phyloP scores from a whole-genome alignment of 306 rosid species.

The Aeschynomene evenia region DNA sequence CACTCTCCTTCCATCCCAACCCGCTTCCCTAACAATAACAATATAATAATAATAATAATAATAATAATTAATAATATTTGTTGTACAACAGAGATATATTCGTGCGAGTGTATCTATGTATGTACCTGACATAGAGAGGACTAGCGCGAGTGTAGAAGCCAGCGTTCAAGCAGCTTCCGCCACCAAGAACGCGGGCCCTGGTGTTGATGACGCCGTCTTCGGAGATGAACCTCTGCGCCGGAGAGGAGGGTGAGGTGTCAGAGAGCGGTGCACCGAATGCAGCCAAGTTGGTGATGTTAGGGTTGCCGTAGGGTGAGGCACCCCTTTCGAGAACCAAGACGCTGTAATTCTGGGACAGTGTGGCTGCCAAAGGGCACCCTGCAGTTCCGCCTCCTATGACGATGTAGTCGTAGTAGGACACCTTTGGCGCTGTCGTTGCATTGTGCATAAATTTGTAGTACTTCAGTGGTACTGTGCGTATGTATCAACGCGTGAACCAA shows the following conservation, averaged over 20 bases:
- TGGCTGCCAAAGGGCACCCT: constrained; percentile 86
- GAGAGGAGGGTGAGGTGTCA: constrained; percentile 62
- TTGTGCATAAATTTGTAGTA: constrained; percentile 51
- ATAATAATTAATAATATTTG: no score
- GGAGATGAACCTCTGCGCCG: constrained; percentile 76
- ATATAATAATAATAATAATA: no score
- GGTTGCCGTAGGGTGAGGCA: constrained; percentile 73
- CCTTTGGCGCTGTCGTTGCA: constrained; percentile 50
- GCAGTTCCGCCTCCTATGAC: constrained; percentile 83
- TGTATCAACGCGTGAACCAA: not conserved
- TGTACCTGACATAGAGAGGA: constrained; percentile 47
- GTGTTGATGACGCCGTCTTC: constrained; percentile 77
- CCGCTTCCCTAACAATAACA: constrained; percentile 38
- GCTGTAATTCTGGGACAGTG: constrained; percentile 59
- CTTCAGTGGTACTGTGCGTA: constrained; percentile 34
- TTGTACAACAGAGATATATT: no score
- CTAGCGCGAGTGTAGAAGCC: constrained; percentile 79
- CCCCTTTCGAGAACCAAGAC: constrained; percentile 82
- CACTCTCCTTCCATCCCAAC: constrained; percentile 64
- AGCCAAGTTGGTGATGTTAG: constrained; percentile 51
- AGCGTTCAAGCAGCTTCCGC: constrained; percentile 72
- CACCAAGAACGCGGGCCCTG: constrained; percentile 78
- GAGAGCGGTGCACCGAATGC: constrained; percentile 68
- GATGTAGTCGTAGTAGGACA: constrained; percentile 69
- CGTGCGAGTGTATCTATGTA: no score